Evolutionary conservation across 495 filamentous ascomycete genomes (phyloP), one percentile per base, ranked within the genome.

Genomic region (Tuber aestivum): DNA sequence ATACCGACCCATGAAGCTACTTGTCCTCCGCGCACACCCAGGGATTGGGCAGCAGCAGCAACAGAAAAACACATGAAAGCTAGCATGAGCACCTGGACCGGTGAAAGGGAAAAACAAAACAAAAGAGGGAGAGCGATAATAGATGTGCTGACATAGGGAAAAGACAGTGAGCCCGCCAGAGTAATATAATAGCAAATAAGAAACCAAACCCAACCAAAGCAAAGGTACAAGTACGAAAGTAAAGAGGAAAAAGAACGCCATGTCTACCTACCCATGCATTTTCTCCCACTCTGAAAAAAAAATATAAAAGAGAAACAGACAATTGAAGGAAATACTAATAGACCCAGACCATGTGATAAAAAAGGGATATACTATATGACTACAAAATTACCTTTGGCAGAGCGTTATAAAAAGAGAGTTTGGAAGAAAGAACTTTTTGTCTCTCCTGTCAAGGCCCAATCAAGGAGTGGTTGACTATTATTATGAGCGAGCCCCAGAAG

Each of bases 161-260:
- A 70, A 37, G 70, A 79, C 75, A 42, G 23, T 61, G 69, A 48
- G 23, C 48, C 27, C 48, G 42, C 69, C 70, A 77, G 70, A 71
- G 45, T 71, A 71, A 70, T 35, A 69, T 61, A n/a, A n/a, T n/a
- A n/a, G n/a, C 42, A 77, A 48, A 78, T 41, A 35, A 37, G 23
- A 69, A 79, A 70, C 56, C 27, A 71, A 37, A 20, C 21, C 32
- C 44, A 73, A 73, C 44, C n/a, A n/a, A n/a, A n/a, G n/a, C 41
- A 79, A 71, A 48, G 45, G 50, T 27, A 69, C 70, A 61, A 70
- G 56, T 23, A 61, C 32, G 65, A 48, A 40, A 61, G 56, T 70
- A 77, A 75, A 71, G 50, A 80, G 73, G 45, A 80, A 80, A 80
- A 72, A n/a, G 56, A 65, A 79, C 78, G 76, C 78, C 78, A 74